Percentiles rank a stretch among this genome's conserved stretches.
Conservation (phyloP, 441 rosid genomes). For the Erysimum cheiri region DNA sequence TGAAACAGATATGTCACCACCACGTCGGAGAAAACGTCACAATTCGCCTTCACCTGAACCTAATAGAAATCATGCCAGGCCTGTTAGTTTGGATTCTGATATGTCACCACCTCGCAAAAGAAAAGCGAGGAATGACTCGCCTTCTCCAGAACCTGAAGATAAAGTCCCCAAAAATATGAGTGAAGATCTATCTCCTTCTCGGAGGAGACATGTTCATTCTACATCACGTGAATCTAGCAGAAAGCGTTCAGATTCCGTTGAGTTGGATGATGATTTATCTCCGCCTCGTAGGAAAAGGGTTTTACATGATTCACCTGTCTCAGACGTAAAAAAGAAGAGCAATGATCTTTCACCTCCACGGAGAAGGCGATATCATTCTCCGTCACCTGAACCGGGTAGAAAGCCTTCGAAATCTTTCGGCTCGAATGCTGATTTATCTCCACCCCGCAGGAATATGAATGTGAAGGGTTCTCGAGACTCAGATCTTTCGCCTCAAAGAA, state of each 20-base stretch:
- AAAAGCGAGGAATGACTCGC: constrained; percentile 49
- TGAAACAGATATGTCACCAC: constrained; percentile 58
- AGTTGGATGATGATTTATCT: constrained; percentile 48
- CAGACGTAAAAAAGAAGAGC: constrained; percentile 11
- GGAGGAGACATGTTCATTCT: constrained; percentile 31
- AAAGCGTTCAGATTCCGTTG: constrained; percentile 39
- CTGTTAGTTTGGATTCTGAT: constrained; percentile 47
- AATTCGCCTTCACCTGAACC: constrained; percentile 45
- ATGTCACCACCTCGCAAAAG: constrained; percentile 54
- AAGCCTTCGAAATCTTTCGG: constrained; percentile 32
- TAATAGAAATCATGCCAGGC: constrained; percentile 20
- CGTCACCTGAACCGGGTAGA: constrained; percentile 39
- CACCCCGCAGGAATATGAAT: constrained; percentile 49
- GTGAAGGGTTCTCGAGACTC: constrained; percentile 39
- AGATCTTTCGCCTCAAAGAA: constrained; percentile 66
- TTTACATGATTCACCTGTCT: constrained; percentile 28
- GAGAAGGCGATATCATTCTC: constrained; percentile 42
- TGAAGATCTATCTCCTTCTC: constrained; percentile 61
- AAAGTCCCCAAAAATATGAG: constrained; percentile 22
- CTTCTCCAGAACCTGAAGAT: constrained; percentile 51
- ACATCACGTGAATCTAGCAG: constrained; percentile 26
- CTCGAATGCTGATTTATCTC: constrained; percentile 53
- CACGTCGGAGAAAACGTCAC: constrained; percentile 44
- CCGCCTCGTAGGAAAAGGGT: constrained; percentile 51
- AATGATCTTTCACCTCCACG: constrained; percentile 60